Conservation (phyloP, 306 rosid genomes). For the Lathyrus sativus region DNA sequence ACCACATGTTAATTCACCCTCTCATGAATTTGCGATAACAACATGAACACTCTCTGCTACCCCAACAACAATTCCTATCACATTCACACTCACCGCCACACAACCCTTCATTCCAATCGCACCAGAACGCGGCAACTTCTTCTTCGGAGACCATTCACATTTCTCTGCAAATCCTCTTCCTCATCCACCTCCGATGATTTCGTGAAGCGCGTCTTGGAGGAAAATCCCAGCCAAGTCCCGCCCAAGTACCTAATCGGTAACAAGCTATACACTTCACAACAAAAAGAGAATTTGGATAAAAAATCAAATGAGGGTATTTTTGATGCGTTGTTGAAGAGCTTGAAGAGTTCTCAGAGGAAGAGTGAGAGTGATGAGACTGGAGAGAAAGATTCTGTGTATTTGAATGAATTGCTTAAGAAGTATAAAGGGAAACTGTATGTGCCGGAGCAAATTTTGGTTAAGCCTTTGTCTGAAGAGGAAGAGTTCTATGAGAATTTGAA, state of each 20-base stretch:
- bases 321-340: conserved; percentile 49
- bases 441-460: conserved; percentile 84
- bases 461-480: conserved; percentile 70
- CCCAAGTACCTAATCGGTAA: conserved; percentile 73
- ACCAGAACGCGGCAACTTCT: conserved; percentile 36
- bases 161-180: conserved; percentile 53
- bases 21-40: conserved; percentile 36
- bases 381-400: conserved; percentile 61
- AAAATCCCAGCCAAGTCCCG: conserved; percentile 92
- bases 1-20: background rate
- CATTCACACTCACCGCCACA: conserved; percentile 41
- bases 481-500: conserved; percentile 55
- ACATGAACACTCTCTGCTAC: conserved; percentile 62
- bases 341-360: conserved; percentile 42
- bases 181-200: conserved; percentile 59
- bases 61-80: conserved; percentile 51
- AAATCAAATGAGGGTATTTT: conserved; percentile 43
- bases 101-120: conserved; percentile 41
- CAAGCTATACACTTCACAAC: conserved; percentile 64
- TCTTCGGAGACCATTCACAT: conserved; percentile 47
- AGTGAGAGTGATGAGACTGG: conserved; percentile 47
- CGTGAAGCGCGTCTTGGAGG: conserved; percentile 76
- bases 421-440: conserved; percentile 91
- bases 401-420: conserved; percentile 81
- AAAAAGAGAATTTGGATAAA: conserved; percentile 60